These are phyloP conservation scores for Butyriboletus loyo DNA, from an alignment of 768 basidiomycete genomes.

Conservation along the genomic window DNA sequence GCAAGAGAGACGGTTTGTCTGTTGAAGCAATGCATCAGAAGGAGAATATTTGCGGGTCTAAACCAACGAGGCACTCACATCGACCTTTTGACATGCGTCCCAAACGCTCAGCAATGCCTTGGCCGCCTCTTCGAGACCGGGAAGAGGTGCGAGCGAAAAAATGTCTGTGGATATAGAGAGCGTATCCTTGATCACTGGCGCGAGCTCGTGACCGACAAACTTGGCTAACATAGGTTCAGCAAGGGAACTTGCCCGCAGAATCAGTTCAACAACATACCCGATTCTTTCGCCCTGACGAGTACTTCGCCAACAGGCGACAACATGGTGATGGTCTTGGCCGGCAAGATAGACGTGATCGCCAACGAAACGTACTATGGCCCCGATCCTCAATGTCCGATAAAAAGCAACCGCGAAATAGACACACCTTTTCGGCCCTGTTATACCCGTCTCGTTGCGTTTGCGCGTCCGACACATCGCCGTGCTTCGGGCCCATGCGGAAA, in stretches of 20 bases:
- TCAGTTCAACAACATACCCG: slow-evolving; percentile 6
- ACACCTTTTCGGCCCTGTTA: slow-evolving; percentile 29
- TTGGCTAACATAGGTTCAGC: slow-evolving; percentile 19
- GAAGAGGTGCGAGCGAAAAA: slow-evolving; percentile 51
- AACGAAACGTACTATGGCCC: slow-evolving; percentile 22
- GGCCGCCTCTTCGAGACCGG: slow-evolving; percentile 52
- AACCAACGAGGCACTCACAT: slow-evolving; percentile 41
- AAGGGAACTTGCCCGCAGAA: not conserved
- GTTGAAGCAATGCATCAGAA: not conserved
- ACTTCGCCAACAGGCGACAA: slow-evolving; percentile 25
- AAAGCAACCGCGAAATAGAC: not conserved
- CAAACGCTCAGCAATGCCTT: slow-evolving; percentile 57
- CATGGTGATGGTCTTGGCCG: slow-evolving; percentile 12
- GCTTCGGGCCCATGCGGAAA: slow-evolving; percentile 24
- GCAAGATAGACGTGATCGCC: slow-evolving; percentile 28
- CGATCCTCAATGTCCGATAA: not conserved
- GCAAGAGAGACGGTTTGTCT: slow-evolving; percentile 69
- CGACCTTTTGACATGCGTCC: slow-evolving; percentile 57
- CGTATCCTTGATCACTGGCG: slow-evolving; percentile 35
- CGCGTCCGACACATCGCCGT: not conserved
- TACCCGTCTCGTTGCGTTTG: slow-evolving; percentile 19
- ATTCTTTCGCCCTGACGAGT: slow-evolving; percentile 20
- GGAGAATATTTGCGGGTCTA: not conserved
- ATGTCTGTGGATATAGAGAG: slow-evolving; percentile 36
- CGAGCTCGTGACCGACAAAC: slow-evolving; percentile 33